These are phyloP conservation scores for Sesbania bispinosa DNA, from an alignment of 306 rosid species.

Conservation along the genomic window DNA sequence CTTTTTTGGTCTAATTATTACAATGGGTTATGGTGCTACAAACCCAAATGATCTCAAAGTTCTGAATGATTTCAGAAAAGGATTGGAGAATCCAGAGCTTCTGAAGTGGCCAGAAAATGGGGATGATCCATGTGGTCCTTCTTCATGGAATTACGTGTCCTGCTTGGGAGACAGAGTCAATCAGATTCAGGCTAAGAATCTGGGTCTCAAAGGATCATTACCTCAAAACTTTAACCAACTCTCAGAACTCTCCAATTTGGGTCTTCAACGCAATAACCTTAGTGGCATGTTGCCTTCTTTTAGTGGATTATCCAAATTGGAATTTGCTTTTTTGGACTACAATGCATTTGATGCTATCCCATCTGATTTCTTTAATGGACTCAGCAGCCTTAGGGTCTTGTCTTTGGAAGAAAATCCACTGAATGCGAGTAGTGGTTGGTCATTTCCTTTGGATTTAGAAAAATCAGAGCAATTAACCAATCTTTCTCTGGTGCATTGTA, in stretches of 20 bases:
- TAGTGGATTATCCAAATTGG: conserved; percentile 68
- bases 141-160: conserved; percentile 67
- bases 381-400: conserved; percentile 48
- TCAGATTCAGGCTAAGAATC: conserved; percentile 74
- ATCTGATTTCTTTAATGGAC: conserved; percentile 59
- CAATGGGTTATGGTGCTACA: conserved; percentile 44
- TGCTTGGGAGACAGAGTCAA: conserved; percentile 60
- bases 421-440: conserved; percentile 65
- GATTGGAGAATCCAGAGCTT: conserved; percentile 68
- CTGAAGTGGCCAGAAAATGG: conserved; percentile 68
- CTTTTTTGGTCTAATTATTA: conserved; percentile 27
- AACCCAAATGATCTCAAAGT: conserved; percentile 61
- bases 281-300: conserved; percentile 61
- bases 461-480: conserved; percentile 60
- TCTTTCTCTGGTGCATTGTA: conserved; percentile 53
- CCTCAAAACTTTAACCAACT: conserved; percentile 75
- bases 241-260: conserved; percentile 63
- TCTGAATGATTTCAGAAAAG: conserved; percentile 62
- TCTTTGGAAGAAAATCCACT: conserved; percentile 66
- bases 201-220: conserved; percentile 65
- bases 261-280: conserved; percentile 72
- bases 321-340: conserved; percentile 68
- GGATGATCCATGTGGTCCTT: conserved; percentile 74
- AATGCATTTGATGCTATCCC: conserved; percentile 76
- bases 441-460: conserved; percentile 56